A percentile compares a stretch with the other conserved stretches of the same genome.
phyloP scores from a whole-genome alignment of 352 stramenopile species.

The Pythium dissimile region DNA sequence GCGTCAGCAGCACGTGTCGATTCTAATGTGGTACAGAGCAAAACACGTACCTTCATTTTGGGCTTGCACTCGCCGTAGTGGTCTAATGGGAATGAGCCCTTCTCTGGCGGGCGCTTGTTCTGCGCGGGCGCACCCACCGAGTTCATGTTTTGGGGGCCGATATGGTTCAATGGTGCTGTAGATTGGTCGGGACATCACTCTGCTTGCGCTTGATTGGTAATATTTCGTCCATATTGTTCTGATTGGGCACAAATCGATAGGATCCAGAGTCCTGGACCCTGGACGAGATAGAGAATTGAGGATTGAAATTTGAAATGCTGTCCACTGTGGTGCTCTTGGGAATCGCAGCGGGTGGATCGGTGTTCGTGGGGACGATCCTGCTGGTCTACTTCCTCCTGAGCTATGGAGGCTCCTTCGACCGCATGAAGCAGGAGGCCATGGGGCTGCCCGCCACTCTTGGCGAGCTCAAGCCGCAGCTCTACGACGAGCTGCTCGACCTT shows the following conservation, averaged over 20 bases:
- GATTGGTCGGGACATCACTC: too few species aligned
- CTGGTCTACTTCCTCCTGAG: constrained; percentile 83
- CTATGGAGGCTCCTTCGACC: constrained; percentile 84
- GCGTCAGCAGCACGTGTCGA: too few species aligned
- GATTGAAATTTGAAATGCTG: constrained; percentile 34
- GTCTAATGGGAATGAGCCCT: constrained; percentile 89
- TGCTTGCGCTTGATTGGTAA: too few species aligned
- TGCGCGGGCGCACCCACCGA: constrained; percentile 65
- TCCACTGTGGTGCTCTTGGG: constrained; percentile 54
- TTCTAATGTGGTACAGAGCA: too few species aligned
- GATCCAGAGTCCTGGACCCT: too few species aligned
- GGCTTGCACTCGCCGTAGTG: constrained; percentile 90
- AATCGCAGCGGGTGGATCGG: constrained; percentile 74
- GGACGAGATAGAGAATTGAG: background rate
- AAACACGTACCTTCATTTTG: constrained; percentile 72
- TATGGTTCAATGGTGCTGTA: too few species aligned
- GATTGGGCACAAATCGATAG: too few species aligned
- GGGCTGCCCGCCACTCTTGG: constrained; percentile 50
- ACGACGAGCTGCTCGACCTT: constrained; percentile 78
- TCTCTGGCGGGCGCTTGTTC: constrained; percentile 80
- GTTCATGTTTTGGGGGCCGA: constrained; percentile 83
- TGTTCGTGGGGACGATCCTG: constrained; percentile 82
- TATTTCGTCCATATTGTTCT: too few species aligned
- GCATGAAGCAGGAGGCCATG: constrained; percentile 77
- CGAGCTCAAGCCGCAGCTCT: constrained; percentile 81